These are phyloP conservation scores for Grammothele lineata DNA, from an alignment of 768 basidiomycete species.

Conservation along the genomic window DNA sequence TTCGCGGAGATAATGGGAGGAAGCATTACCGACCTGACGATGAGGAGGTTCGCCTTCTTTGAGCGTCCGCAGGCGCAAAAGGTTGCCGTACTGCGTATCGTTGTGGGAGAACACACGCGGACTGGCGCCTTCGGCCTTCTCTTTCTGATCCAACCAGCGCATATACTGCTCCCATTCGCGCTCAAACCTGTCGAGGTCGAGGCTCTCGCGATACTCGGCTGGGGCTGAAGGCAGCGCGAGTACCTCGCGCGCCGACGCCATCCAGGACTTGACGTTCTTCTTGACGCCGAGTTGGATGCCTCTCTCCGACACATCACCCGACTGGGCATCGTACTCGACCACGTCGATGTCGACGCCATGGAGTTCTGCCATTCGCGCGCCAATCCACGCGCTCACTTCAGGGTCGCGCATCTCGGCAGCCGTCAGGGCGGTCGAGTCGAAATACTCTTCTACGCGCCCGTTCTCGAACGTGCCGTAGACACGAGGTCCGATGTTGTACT, in stretches of 20 bases:
- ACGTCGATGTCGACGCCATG: slow-evolving; percentile 83
- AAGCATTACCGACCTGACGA: slow-evolving; percentile 49
- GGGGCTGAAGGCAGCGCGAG: slow-evolving; percentile 54
- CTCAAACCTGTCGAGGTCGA: slow-evolving; percentile 64
- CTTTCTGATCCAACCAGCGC: slow-evolving; percentile 60
- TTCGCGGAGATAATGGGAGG: not conserved
- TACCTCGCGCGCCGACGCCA: slow-evolving; percentile 68
- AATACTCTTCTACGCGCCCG: slow-evolving; percentile 94
- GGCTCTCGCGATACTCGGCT: slow-evolving; percentile 40
- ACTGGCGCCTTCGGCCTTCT: slow-evolving; percentile 55
- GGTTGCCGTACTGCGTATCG: slow-evolving; percentile 94
- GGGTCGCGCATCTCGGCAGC: slow-evolving; percentile 75
- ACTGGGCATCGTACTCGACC: slow-evolving; percentile 45
- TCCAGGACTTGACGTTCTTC: slow-evolving; percentile 70
- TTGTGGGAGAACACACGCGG: slow-evolving; percentile 85
- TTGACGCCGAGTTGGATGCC: slow-evolving; percentile 57
- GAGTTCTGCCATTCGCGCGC: slow-evolving; percentile 92
- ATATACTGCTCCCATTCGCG: slow-evolving; percentile 66
- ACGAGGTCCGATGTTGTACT: slow-evolving; percentile 84
- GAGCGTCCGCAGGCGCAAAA: slow-evolving; percentile 63
- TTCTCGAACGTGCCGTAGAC: slow-evolving; percentile 95
- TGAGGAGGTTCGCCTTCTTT: slow-evolving; percentile 64
- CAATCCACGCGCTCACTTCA: slow-evolving; percentile 78
- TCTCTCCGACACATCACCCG: slow-evolving; percentile 37
- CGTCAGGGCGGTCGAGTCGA: slow-evolving; percentile 79